These are phyloP conservation scores for Echium plantagineum DNA, from an alignment of 257 asterid species.

Conservation along the genomic window DNA sequence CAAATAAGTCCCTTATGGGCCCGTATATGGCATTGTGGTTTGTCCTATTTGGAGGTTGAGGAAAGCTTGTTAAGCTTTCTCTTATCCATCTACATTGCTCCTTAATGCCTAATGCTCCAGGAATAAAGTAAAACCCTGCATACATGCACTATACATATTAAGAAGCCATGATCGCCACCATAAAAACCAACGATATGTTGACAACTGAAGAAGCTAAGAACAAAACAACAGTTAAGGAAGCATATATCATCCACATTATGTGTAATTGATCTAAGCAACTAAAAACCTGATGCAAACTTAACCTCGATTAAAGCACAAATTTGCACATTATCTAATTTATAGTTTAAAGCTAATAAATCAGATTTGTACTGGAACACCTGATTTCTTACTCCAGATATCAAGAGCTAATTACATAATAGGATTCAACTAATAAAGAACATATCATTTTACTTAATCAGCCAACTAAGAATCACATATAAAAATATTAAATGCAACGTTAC, in stretches of 20 bases:
- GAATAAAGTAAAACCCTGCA: slow-evolving; percentile 85
- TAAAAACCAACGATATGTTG: background rate
- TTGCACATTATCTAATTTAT: too few species aligned
- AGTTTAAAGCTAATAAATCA: background rate
- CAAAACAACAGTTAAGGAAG: background rate
- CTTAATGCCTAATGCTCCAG: slow-evolving; percentile 66
- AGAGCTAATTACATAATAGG: background rate
- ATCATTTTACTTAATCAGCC: background rate
- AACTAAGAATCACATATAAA: background rate
- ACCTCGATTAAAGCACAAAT: background rate
- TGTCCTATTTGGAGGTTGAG: slow-evolving; percentile 87
- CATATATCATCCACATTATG: background rate
- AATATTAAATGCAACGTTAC: too few species aligned
- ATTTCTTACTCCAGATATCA: background rate
- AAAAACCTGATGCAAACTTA: background rate
- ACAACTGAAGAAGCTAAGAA: background rate
- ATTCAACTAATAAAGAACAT: background rate
- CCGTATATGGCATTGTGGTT: slow-evolving; percentile 88
- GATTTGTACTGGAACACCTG: background rate
- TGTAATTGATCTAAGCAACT: background rate
- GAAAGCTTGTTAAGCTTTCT: slow-evolving; percentile 75
- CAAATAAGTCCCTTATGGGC: slow-evolving; percentile 53
- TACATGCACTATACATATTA: slow-evolving; percentile 2
- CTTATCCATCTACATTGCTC: slow-evolving; percentile 75
- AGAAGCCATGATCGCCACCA: background rate